A percentile compares a stretch with the other conserved stretches of the same genome.
phyloP scores from a whole-genome alignment of 208 protist genomes.

The Crithidia fasciculata region DNA sequence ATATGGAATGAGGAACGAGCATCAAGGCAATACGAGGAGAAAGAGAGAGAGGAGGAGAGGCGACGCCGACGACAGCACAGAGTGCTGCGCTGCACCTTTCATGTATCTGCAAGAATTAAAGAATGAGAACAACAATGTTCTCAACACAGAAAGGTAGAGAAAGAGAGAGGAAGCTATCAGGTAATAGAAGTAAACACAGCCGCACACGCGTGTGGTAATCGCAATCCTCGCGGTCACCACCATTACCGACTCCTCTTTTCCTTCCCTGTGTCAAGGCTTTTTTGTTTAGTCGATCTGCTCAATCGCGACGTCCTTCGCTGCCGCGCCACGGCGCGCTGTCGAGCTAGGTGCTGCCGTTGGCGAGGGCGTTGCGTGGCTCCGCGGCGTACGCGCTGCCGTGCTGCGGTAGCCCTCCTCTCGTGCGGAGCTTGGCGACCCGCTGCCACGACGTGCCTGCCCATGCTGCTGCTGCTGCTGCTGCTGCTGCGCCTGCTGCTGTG shows the following conservation, averaged over 20 bases:
- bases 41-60: background rate
- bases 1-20: too few species aligned
- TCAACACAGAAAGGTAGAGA: too few species aligned
- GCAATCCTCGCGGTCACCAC: too few species aligned
- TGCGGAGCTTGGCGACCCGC: background rate
- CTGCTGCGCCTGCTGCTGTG: background rate
- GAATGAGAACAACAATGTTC: too few species aligned
- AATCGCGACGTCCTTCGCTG: slow-evolving; percentile 7
- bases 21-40: background rate
- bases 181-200: too few species aligned
- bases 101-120: too few species aligned
- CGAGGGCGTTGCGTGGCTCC: background rate
- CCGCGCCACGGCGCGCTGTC: background rate
- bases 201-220: too few species aligned
- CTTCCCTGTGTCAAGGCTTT: background rate
- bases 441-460: background rate
- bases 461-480: background rate
- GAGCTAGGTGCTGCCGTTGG: background rate
- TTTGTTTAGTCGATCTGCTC: slow-evolving; percentile 14
- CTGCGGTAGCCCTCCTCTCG: slow-evolving; percentile 23
- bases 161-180: too few species aligned
- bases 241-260: background rate
- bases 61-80: too few species aligned
- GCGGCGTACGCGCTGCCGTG: slow-evolving; percentile 12
- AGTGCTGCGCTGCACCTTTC: too few species aligned